Percentiles rank a stretch among this genome's conserved stretches.
Evolutionary conservation across 805 yeast genomes (phyloP).

Genomic region (Zygotorulaspora chibaensis): DNA sequence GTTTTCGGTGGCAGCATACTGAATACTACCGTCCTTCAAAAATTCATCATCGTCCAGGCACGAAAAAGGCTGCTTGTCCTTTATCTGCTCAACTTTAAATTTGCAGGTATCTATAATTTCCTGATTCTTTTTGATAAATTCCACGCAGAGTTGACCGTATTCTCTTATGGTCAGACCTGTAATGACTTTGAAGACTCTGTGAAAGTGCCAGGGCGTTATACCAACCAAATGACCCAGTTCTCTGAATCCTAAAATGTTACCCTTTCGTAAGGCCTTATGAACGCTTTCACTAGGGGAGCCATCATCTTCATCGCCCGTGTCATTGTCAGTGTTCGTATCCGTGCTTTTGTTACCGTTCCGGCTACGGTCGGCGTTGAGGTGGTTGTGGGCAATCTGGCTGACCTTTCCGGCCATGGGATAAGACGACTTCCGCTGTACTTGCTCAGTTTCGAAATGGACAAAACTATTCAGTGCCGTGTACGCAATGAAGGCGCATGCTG

Average conservation of each 20-base stretch:
- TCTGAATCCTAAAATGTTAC: constrained; percentile 78
- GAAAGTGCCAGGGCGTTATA: constrained; percentile 89
- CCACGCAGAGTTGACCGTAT: constrained; percentile 80
- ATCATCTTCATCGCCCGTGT: constrained; percentile 8
- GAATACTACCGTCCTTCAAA: constrained; percentile 18
- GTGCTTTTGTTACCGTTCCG: neutral
- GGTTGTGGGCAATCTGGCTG: neutral
- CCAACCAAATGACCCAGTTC: constrained; percentile 82
- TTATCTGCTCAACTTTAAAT: constrained; percentile 15
- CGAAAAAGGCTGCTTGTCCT: constrained; percentile 12
- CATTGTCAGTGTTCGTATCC: neutral
- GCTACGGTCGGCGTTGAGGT: neutral
- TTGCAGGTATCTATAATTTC: constrained; percentile 21
- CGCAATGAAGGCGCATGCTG: constrained; percentile 25
- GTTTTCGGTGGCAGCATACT: constrained; percentile 22
- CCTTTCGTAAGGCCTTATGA: constrained; percentile 45
- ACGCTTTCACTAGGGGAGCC: constrained; percentile 20
- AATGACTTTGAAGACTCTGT: constrained; percentile 80
- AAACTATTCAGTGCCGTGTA: constrained; percentile 24
- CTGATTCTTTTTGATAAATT: constrained; percentile 42
- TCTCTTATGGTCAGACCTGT: constrained; percentile 86
- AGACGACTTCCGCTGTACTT: neutral
- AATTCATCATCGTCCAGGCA: constrained; percentile 22
- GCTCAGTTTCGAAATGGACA: constrained; percentile 22
- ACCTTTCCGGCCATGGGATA: neutral